Base-by-base conservation (phyloP, 345 rosid species). In the Salix koriyanagi region DNA sequence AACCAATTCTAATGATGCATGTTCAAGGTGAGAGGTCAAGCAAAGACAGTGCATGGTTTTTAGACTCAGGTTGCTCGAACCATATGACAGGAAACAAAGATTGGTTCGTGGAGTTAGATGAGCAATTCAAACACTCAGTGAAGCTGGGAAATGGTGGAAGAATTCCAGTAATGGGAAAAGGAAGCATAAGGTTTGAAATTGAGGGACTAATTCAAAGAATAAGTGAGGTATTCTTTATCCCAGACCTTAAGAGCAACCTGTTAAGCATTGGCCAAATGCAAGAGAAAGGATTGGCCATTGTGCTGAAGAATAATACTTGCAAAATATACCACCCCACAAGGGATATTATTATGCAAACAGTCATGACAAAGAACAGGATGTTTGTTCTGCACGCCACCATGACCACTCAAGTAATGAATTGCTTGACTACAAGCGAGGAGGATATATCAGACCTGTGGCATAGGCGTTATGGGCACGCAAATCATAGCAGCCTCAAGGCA, bases 61-160 rank as follows among this genome's bases (percentile, higher is more conserved):
- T 77, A 1, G 75, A 77, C 23, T 77, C 39, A 1, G 28, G 80
- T 0, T 77, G 50, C 4, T 56, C 23, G 0, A 77, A 77, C 9
- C 80, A 77, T 10, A 77, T 77, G 70, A 23, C 13, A 8, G 62
- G 69, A 0, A 18, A 69, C 10, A 14, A 39, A 2, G 26, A 11
- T 3, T n/a, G 23, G 62, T 70, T 77, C 2, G 18, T 39, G 0
- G 4, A n/a, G 2, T 0, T 77, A 25, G 75, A 77, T 9, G 30
- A 34, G 2, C 19, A 11, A 0, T 74, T 74, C 21, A 21, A 18
- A 11, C 77, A 42, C 12, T 15, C 37, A 62, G 58, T 74, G 4
- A 74, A 74, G 18, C 42, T 64, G 4, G 68, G 77, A 0, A 65
- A 74, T 25, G 44, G 65, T 19, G 8, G 7, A 0, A 64, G 7